Conservation (phyloP, 495 filamentous ascomycete genomes). For the Aspergillus ellipticus region DNA sequence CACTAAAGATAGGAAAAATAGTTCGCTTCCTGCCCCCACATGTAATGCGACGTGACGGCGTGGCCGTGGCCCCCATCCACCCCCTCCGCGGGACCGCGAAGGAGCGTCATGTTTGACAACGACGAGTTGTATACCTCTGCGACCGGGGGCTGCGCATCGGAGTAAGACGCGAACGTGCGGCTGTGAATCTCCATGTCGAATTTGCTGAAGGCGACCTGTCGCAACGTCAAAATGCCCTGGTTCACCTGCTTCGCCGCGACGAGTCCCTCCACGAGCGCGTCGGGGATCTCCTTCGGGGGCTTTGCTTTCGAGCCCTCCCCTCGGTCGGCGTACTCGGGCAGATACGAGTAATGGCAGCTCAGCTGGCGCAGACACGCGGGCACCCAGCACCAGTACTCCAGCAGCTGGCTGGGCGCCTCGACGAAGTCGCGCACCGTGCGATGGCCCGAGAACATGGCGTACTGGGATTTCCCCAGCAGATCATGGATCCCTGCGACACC, state of each 20-base stretch:
- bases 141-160: background rate
- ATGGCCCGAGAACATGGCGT: background rate
- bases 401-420: background rate
- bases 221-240: background rate
- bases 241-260: background rate
- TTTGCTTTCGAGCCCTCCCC: background rate
- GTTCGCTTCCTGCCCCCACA: background rate
- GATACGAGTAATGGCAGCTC: background rate
- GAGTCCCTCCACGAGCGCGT: background rate
- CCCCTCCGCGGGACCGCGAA: background rate
- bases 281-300: background rate
- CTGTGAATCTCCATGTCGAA: background rate
- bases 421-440: background rate
- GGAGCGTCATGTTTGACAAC: background rate
- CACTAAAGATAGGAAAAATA: slow-evolving; percentile 1
- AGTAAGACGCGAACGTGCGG: background rate
- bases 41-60: background rate
- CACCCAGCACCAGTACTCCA: background rate
- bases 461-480: background rate
- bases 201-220: background rate
- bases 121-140: background rate
- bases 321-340: background rate
- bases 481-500: background rate
- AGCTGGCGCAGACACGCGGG: background rate
- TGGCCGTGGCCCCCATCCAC: background rate